Evolutionary conservation across 768 basidiomycete species (phyloP).

Genomic region (Rhizopogon rudus): DNA sequence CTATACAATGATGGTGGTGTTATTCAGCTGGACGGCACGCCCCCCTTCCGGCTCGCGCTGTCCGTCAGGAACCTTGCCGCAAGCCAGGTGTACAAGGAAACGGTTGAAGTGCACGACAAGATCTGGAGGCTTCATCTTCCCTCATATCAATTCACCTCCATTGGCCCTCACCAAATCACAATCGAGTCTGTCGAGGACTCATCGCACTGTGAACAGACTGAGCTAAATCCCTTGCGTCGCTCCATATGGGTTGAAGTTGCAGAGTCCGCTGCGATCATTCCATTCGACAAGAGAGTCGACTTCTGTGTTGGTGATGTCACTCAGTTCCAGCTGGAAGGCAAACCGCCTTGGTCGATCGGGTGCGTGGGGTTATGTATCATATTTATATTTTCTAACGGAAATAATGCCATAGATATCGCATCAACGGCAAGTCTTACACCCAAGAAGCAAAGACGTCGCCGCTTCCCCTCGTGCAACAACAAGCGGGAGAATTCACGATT

Average conservation of each 20-base stretch:
- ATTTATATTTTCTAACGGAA: slow-evolving; percentile 5
- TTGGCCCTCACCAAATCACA: slow-evolving; percentile 76
- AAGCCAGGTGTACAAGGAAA: slow-evolving; percentile 56
- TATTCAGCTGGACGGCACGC: slow-evolving; percentile 72
- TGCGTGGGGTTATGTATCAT: slow-evolving; percentile 28
- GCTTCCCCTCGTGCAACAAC: slow-evolving; percentile 81
- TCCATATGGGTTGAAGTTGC: slow-evolving; percentile 90
- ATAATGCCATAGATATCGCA: slow-evolving; percentile 54
- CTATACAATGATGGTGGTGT: slow-evolving; percentile 49
- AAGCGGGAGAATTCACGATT: slow-evolving; percentile 80
- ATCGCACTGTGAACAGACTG: slow-evolving; percentile 74
- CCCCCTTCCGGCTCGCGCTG: slow-evolving; percentile 79
- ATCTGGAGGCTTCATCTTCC: slow-evolving; percentile 74
- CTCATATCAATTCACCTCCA: slow-evolving; percentile 65
- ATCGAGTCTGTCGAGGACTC: slow-evolving; percentile 79
- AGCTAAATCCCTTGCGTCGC: slow-evolving; percentile 53
- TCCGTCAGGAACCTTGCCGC: slow-evolving; percentile 73
- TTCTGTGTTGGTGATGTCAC: slow-evolving; percentile 88
- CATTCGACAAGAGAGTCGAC: slow-evolving; percentile 72
- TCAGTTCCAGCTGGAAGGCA: slow-evolving; percentile 92
- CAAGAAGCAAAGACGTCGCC: slow-evolving; percentile 77
- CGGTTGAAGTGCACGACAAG: slow-evolving; percentile 42
- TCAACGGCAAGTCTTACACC: slow-evolving; percentile 68
- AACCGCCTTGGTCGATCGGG: slow-evolving; percentile 89
- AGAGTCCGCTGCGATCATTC: slow-evolving; percentile 89